Base-by-base conservation (phyloP, 2,329 filamentous ascomycete genomes). In the Diaporthe ilicicola region DNA sequence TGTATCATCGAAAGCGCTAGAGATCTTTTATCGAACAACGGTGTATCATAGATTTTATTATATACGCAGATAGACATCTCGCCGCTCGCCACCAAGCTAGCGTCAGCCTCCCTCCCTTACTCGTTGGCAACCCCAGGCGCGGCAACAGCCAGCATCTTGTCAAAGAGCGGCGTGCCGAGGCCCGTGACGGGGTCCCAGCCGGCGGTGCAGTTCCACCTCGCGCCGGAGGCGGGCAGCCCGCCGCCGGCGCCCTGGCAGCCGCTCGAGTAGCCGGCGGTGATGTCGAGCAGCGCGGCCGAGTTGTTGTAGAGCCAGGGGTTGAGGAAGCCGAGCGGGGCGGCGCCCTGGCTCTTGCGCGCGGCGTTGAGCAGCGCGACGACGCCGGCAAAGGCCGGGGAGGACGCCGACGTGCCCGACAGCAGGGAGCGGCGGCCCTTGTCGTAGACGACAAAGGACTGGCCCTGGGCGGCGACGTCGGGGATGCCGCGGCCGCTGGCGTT, bases 381-480 rank as follows among this genome's bases (percentile, higher is more conserved):
- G 1, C 80, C 77, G 3, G 81, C 81, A 42, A 84, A 84, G 0
- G 79, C 76, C 0, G 83, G 83, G 1, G 80, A 76, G 1, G 81
- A 80, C 2, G 82, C 82, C 22, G 77, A 79, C 0, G 79, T 80
- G 9, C 79, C 79, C 1, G 77, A 78, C 13, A 79, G 67, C 37
- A 75, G 72, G 7, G 75, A 67, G 15, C 66, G 72, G 6, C 77
- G 72, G 42, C 77, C 78, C 74, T 77, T 76, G 73, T 79, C 78
- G 53, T 78, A 59, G 27, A 79, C 76, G 0, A 75, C 76, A 34
- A 88, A 89, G 75, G 90, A 87, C 22, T 85, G 84, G 3, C 88
- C 82, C 71, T 90, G 83, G 1, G 82, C 80, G 1, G 81, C 76
- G 46, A 84, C 77, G 71, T 83, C 82, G 4, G 82, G 82, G 72